phyloP scores from a whole-genome alignment of 1,284 basidiomycete genomes.

The Fomitiporia mediterranea region DNA sequence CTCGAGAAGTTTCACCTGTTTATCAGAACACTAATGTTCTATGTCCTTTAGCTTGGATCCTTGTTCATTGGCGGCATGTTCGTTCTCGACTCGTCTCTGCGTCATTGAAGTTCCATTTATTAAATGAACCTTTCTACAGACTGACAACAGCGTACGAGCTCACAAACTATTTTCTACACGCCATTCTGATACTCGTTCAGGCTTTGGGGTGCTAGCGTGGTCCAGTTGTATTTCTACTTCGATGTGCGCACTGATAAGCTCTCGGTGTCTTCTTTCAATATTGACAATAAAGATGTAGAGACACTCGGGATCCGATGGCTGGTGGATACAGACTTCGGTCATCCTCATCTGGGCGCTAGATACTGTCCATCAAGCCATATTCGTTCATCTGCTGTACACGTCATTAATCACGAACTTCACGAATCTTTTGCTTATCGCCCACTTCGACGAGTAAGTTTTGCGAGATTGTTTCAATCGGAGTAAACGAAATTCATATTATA shows the following conservation, averaged over 20 bases:
- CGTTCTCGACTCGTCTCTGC: too few species aligned
- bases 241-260: too few species aligned
- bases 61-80: too few species aligned
- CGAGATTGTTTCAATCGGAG: background rate
- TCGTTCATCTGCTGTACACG: slow-evolving; percentile 5
- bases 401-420: slow-evolving; percentile 3
- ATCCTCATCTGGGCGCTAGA: slow-evolving; percentile 9
- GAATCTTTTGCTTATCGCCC: background rate
- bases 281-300: background rate
- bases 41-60: too few species aligned
- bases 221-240: slow-evolving; percentile 16
- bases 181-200: background rate
- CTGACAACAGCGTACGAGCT: too few species aligned
- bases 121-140: too few species aligned
- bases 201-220: slow-evolving; percentile 7
- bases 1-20: too few species aligned
- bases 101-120: too few species aligned
- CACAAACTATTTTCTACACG: too few species aligned
- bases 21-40: too few species aligned
- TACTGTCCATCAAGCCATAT: slow-evolving; percentile 9
- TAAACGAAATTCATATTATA: background rate
- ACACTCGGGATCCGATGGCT: background rate
- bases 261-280: background rate
- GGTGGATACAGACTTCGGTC: background rate
- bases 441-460: background rate